phyloP scores from a whole-genome alignment of 495 filamentous ascomycete genomes.

The Penicillium ochrochloron region DNA sequence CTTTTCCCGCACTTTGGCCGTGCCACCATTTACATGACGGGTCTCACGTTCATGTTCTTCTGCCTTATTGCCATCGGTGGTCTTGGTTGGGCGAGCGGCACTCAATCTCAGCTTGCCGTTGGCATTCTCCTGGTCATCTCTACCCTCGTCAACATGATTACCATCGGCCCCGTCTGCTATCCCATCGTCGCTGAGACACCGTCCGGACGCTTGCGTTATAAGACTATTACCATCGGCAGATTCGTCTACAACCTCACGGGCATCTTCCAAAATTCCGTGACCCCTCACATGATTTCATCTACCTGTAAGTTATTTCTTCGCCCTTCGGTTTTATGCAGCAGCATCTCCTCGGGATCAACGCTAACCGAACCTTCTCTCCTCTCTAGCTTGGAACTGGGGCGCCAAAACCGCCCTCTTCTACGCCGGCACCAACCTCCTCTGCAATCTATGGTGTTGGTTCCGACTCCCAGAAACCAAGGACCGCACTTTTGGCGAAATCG shows the following conservation, averaged over 20 bases:
- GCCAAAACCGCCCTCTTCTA: conserved; percentile 49
- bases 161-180: conserved; percentile 49
- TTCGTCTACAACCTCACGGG: conserved; percentile 36
- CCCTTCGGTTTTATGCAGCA: neutral
- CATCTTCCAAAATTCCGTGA: conserved; percentile 37
- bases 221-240: conserved; percentile 42
- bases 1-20: conserved; percentile 53
- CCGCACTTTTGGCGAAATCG: conserved; percentile 59
- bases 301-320: conserved; percentile 1
- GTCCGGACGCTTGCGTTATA: conserved; percentile 39
- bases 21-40: conserved; percentile 55
- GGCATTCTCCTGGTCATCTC: conserved; percentile 37
- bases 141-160: conserved; percentile 37
- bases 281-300: conserved; percentile 29
- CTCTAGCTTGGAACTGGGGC: conserved; percentile 46
- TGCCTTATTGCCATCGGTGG: conserved; percentile 56
- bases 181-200: conserved; percentile 44
- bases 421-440: conserved; percentile 32
- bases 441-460: conserved; percentile 43
- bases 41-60: conserved; percentile 47
- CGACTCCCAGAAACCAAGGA: conserved; percentile 50
- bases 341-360: neutral
- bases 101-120: conserved; percentile 30
- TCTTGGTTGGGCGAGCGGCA: conserved; percentile 54
- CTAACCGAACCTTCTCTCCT: neutral